These are phyloP conservation scores for Prunus dulcis DNA, from an alignment of 306 rosid species.

Conservation along the genomic window DNA sequence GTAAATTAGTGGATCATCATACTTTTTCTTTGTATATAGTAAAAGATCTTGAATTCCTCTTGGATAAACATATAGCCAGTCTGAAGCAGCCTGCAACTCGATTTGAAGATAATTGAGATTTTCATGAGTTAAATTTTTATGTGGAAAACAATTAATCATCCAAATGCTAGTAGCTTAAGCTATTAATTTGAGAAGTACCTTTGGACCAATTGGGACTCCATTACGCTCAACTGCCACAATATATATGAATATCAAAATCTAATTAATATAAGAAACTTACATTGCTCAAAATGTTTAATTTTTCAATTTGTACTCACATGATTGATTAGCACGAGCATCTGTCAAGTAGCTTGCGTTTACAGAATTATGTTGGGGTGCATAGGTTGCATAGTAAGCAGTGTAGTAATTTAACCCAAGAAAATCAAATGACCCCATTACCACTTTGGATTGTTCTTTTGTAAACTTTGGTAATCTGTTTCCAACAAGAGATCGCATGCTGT, in stretches of 20 bases:
- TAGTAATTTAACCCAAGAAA: slow-evolving; percentile 66
- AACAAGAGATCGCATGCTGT: slow-evolving; percentile 36
- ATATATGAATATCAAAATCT: not conserved
- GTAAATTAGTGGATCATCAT: slow-evolving; percentile 48
- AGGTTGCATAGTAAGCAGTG: slow-evolving; percentile 42
- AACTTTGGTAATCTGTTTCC: slow-evolving; percentile 53
- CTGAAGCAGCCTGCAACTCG: slow-evolving; percentile 22
- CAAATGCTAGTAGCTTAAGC: not conserved
- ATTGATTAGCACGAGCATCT: slow-evolving; percentile 31
- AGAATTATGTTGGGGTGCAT: slow-evolving; percentile 18
- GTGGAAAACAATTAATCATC: no score
- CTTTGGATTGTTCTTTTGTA: slow-evolving; percentile 34
- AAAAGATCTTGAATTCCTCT: slow-evolving; percentile 44
- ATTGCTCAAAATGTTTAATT: not conserved
- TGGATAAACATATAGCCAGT: slow-evolving; percentile 49
- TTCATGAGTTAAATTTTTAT: not conserved
- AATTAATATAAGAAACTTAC: no score
- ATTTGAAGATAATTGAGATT: not conserved
- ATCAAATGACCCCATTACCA: slow-evolving; percentile 52
- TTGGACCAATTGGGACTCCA: slow-evolving; percentile 49
- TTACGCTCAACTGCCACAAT: slow-evolving; percentile 26
- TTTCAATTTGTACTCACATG: slow-evolving; percentile 22
- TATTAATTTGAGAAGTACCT: slow-evolving; percentile 10
- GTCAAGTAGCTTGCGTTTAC: slow-evolving; percentile 26
- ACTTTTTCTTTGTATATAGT: slow-evolving; percentile 43